Percentiles rank a stretch among this genome's conserved stretches.
Evolutionary conservation across 306 rosid genomes (phyloP).

Genomic region (Inga oerstediana): DNA sequence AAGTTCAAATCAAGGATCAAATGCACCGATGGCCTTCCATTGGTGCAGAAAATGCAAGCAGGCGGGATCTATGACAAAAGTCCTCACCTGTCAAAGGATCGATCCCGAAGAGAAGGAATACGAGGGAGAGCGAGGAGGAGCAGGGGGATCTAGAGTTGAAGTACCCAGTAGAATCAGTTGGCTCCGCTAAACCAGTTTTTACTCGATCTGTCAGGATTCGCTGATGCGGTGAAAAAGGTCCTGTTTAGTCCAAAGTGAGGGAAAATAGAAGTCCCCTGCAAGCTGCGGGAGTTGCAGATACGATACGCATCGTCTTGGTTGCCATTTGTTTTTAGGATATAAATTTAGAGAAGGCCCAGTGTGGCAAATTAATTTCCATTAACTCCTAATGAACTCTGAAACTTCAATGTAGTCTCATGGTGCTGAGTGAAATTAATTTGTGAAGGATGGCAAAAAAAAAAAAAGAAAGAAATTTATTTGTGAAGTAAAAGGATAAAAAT

Average conservation of each 20-base stretch:
- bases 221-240: conserved; percentile 12
- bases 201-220: conserved; percentile 27
- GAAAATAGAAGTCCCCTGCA: neutral
- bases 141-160: conserved; percentile 27
- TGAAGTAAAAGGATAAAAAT: no score
- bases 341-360: no score
- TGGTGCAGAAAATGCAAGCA: neutral
- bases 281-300: neutral
- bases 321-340: no score
- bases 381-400: no score
- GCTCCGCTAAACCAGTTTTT: neutral
- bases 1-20: neutral
- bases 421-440: no score
- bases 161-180: conserved; percentile 5
- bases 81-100: conserved; percentile 24
- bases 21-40: neutral
- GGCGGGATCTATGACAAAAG: neutral
- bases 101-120: neutral
- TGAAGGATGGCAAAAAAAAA: no score
- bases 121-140: neutral
- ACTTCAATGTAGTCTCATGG: no score
- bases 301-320: neutral
- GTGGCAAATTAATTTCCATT: no score
- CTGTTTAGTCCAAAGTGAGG: neutral
- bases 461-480: no score